These are phyloP conservation scores for Berberis vulgaris DNA, from an alignment of 164 flowering plant species.

Conservation along the genomic window DNA sequence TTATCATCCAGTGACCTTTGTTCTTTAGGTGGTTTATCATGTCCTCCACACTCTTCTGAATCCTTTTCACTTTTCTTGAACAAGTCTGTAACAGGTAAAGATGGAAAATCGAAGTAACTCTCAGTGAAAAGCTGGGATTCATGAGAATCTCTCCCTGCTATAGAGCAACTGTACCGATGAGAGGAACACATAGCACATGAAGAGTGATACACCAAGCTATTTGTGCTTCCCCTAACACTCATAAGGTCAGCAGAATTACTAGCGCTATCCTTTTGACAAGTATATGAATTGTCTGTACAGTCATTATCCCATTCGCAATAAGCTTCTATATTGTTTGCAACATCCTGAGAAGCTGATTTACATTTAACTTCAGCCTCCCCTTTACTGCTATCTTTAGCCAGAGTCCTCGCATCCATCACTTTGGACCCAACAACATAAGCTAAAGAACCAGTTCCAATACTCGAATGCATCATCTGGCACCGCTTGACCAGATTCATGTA, in stretches of 20 bases:
- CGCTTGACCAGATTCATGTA: conserved; percentile 59
- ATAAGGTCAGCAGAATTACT: conserved; percentile 47
- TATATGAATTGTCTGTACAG: conserved; percentile 29
- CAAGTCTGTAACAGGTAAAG: conserved; percentile 65
- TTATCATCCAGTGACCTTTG: conserved; percentile 33
- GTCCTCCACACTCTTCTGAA: conserved; percentile 13
- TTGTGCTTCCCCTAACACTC: conserved; percentile 46
- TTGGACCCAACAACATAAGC: conserved; percentile 84
- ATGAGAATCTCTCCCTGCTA: conserved; percentile 22
- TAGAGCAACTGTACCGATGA: conserved; percentile 10
- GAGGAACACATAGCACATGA: conserved; percentile 23
- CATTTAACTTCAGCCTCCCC: conserved; percentile 30
- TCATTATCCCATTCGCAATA: conserved; percentile 23
- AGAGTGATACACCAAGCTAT: conserved; percentile 38
- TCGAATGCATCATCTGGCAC: conserved; percentile 77
- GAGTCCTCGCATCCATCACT: conserved; percentile 74
- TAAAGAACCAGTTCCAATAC: conserved; percentile 80
- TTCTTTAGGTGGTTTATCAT: neutral
- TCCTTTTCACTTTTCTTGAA: conserved; percentile 36
- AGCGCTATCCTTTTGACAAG: conserved; percentile 36
- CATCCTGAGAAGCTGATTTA: conserved; percentile 29
- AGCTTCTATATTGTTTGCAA: conserved; percentile 20
- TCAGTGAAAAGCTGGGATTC: conserved; percentile 26
- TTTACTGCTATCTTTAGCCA: conserved; percentile 36
- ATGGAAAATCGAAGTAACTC: conserved; percentile 53